These are phyloP conservation scores for Gloeopeniophorella convolvens DNA, from an alignment of 768 basidiomycete genomes.

Conservation along the genomic window DNA sequence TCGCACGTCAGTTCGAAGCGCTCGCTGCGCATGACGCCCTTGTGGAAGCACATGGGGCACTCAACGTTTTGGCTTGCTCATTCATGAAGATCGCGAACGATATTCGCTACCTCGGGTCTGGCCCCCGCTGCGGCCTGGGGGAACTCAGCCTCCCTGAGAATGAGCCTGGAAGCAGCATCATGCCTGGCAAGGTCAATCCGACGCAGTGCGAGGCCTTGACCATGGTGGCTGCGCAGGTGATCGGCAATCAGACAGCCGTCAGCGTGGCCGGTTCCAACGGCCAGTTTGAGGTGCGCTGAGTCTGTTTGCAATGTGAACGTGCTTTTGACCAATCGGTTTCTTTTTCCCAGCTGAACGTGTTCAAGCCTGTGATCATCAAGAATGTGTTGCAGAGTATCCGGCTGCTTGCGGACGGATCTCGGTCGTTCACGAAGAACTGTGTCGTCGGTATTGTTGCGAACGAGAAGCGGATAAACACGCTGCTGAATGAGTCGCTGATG, in stretches of 20 bases:
- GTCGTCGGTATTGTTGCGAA: slow-evolving; percentile 95
- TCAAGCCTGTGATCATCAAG: slow-evolving; percentile 98
- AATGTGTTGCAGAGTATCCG: slow-evolving; percentile 96
- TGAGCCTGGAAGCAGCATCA: slow-evolving; percentile 98
- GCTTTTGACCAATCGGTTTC: too few species aligned
- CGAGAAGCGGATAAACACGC: slow-evolving; percentile 81
- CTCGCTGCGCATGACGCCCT: slow-evolving; percentile 97
- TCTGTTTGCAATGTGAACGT: neutral
- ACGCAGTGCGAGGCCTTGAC: slow-evolving; percentile 98
- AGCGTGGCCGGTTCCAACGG: slow-evolving; percentile 91
- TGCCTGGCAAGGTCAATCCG: slow-evolving; percentile 99
- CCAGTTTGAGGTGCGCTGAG: slow-evolving; percentile 82
- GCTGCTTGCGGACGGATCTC: slow-evolving; percentile 84
- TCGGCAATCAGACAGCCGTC: slow-evolving; percentile 94
- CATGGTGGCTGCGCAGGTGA: slow-evolving; percentile 98
- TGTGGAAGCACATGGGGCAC: slow-evolving; percentile 93
- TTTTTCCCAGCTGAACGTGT: slow-evolving; percentile 83
- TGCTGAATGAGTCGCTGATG: slow-evolving; percentile 96
- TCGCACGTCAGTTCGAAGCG: slow-evolving; percentile 74
- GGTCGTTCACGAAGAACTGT: slow-evolving; percentile 96
- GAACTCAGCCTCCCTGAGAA: slow-evolving; percentile 95
- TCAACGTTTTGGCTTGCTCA: slow-evolving; percentile 94
- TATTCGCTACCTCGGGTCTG: slow-evolving; percentile 95
- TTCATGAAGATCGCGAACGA: slow-evolving; percentile 99
- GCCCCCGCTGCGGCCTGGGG: slow-evolving; percentile 95